Evolutionary conservation across 306 rosid species (phyloP).

Genomic region (Begonia loranthoides): DNA sequence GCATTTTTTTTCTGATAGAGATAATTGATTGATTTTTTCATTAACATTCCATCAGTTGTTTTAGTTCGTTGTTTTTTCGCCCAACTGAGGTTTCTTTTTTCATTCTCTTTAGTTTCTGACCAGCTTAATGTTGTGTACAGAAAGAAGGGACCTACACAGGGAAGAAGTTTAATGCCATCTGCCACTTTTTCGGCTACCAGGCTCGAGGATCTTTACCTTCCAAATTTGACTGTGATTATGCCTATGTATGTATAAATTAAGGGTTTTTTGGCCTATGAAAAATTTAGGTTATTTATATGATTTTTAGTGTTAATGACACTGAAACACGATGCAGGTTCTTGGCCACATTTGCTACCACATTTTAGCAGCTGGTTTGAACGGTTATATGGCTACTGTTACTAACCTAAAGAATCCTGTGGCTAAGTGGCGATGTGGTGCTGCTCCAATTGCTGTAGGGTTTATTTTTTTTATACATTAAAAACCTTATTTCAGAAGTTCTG

Average conservation of each 20-base stretch:
- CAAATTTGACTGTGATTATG: constrained; percentile 93
- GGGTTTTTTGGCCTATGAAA: constrained; percentile 9
- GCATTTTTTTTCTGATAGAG: neutral
- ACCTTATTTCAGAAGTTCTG: neutral
- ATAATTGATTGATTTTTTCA: neutral
- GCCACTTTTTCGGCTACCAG: constrained; percentile 98
- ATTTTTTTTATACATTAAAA: constrained; percentile 7
- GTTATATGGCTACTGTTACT: constrained; percentile 86
- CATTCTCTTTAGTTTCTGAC: too few species aligned
- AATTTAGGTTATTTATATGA: too few species aligned
- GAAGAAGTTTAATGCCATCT: constrained; percentile 91
- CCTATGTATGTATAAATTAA: constrained; percentile 47
- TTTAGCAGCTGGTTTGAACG: constrained; percentile 85
- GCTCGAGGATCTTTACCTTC: constrained; percentile 99
- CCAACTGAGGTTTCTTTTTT: too few species aligned
- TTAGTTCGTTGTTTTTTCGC: too few species aligned
- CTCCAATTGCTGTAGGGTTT: constrained; percentile 61
- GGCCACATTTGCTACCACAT: constrained; percentile 90
- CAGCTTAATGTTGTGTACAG: constrained; percentile 29
- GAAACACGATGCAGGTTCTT: constrained; percentile 47
- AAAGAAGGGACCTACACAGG: constrained; percentile 96
- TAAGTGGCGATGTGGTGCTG: constrained; percentile 94
- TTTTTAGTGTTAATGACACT: too few species aligned
- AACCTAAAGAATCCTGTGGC: constrained; percentile 75
- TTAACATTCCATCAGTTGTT: constrained; percentile 1